Conservation (phyloP, 2,329 filamentous ascomycete species). For the Phoma sp. region DNA sequence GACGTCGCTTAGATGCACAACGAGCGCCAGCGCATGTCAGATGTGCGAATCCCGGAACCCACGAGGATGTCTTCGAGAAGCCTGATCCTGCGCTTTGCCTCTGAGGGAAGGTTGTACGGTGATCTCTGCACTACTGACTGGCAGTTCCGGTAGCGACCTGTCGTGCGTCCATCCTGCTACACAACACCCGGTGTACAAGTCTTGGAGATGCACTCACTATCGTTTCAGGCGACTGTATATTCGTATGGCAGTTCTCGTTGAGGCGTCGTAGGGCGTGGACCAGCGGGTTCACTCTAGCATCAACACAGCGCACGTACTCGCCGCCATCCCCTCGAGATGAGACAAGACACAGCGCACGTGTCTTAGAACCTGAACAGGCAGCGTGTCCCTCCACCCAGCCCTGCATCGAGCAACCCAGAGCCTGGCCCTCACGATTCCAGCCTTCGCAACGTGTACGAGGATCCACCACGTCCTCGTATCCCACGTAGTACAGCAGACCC, state of each 20-base stretch:
- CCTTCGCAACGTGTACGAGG: background rate
- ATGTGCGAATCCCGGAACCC: slow-evolving; percentile 6
- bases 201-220: background rate
- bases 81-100: background rate
- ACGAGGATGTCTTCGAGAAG: slow-evolving; percentile 10
- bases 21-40: slow-evolving; percentile 9
- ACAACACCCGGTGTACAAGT: slow-evolving; percentile 8
- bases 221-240: slow-evolving; percentile 4
- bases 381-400: background rate
- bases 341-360: background rate
- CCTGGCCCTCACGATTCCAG: slow-evolving; percentile 10
- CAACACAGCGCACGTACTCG: background rate
- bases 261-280: background rate
- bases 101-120: slow-evolving; percentile 3
- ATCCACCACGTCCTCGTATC: background rate
- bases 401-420: slow-evolving; percentile 3
- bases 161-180: slow-evolving; percentile 11
- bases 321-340: background rate
- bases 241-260: background rate
- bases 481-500: background rate
- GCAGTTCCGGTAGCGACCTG: slow-evolving; percentile 18
- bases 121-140: slow-evolving; percentile 11
- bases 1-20: slow-evolving; percentile 11
- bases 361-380: background rate
- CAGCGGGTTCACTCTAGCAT: background rate